Base-by-base conservation (phyloP, 768 basidiomycete species). In the Leccinum arenicola region DNA sequence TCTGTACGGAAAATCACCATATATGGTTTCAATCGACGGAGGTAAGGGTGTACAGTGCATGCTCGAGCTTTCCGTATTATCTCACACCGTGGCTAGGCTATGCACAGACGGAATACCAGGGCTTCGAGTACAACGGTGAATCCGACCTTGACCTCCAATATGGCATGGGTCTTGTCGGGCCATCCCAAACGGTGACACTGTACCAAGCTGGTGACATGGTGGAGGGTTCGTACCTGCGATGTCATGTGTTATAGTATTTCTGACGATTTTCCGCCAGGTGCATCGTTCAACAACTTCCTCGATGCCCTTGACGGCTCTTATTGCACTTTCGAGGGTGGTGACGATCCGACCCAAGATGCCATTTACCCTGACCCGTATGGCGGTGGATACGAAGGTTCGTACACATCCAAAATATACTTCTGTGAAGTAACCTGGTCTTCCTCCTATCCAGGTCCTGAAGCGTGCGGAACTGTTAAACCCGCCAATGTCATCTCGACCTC, bases 231-330 rank as follows among this genome's bases (percentile, higher is more conserved):
- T 62, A 15, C 5, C 6, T 1, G 14, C 19, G 23, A 31, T 17
- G 50, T 25, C 7, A 17, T 38, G 38, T 17, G 38, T 38, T 38
- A 17, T 17, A 38, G 53, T 36, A 38, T 31, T 31, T 31, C 17
- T 4, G 8, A 25, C 8, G 23, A 47, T 52, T 38, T 17, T 60
- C 23, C 35, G 25, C n/a, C 31, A 68, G 65, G 65, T 21, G 66
- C 67, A 11, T 31, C 50, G 3, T 75, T 73, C 57, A 70, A 73
- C 56, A 76, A 75, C 50, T 67, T 70, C 63, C 66, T 76, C 21
- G 74, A 77, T 52, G 74, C 72, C n/a, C 48, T 77, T 6, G 74
- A 74, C 48, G 73, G 51, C 3, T 62, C 67, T 5, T 77, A 71
- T 56, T 77, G 75, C 56, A 65, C 64, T 3, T 76, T 54, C 14